These are phyloP conservation scores for Paracoccidioides brasiliensis DNA, from an alignment of 2,329 filamentous ascomycete genomes.

Conservation along the genomic window DNA sequence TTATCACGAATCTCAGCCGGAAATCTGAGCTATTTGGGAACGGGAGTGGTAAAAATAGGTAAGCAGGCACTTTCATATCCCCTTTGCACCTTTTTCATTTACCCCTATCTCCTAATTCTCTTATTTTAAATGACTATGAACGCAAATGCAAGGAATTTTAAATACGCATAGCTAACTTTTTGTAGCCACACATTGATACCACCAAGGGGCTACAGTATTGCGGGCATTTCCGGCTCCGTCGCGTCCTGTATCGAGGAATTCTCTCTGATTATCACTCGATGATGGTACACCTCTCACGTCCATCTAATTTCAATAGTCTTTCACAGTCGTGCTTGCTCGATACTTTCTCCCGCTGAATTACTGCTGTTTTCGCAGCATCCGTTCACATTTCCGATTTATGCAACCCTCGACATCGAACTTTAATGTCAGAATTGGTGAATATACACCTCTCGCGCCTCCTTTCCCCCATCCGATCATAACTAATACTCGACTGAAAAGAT, in stretches of 20 bases:
- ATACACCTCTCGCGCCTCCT: no score
- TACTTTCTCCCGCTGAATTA: conserved; percentile 3
- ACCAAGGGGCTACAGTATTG: conserved; percentile 76
- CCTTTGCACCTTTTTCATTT: neutral
- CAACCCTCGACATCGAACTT: no score
- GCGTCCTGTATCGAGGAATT: conserved; percentile 75
- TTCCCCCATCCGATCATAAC: no score
- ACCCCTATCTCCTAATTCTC: neutral
- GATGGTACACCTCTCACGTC: conserved; percentile 18
- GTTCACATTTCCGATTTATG: no score
- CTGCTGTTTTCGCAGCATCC: neutral
- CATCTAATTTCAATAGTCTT: conserved; percentile 9
- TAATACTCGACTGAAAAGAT: no score
- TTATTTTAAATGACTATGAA: neutral
- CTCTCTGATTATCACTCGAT: conserved; percentile 63
- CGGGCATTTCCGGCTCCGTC: conserved; percentile 72
- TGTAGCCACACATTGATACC: conserved; percentile 73
- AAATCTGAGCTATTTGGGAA: conserved; percentile 80
- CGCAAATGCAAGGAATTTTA: neutral
- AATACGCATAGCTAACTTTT: neutral
- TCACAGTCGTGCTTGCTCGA: conserved; percentile 7
- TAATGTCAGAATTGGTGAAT: no score
- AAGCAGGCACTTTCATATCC: conserved; percentile 32
- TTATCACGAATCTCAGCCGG: conserved; percentile 78
- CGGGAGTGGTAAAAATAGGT: conserved; percentile 65